phyloP scores from a whole-genome alignment of 2,329 filamentous ascomycete species.

The Colletotrichum incanum region DNA sequence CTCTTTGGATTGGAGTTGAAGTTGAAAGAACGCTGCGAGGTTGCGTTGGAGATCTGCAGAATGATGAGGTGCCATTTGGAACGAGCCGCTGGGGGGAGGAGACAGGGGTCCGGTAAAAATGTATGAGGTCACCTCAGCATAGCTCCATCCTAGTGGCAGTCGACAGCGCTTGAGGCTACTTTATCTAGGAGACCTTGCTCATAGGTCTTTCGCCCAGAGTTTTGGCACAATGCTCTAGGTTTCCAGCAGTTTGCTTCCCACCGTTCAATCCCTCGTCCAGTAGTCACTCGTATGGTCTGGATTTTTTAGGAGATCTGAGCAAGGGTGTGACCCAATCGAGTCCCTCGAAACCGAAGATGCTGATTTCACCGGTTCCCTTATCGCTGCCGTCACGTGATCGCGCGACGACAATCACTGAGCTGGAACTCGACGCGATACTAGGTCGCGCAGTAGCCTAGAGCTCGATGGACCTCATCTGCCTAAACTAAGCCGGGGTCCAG shows the following conservation, averaged over 20 bases:
- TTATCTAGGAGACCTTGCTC: conserved; percentile 4
- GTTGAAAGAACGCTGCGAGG: neutral
- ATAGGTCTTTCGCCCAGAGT: neutral
- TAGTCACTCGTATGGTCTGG: neutral
- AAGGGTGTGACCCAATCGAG: neutral
- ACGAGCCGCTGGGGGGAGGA: conserved; percentile 24
- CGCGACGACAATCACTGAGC: conserved; percentile 15
- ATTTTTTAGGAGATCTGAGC: neutral
- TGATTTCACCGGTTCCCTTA: neutral
- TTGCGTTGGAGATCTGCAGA: conserved; percentile 18
- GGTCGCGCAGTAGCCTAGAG: conserved; percentile 41
- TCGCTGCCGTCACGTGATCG: conserved; percentile 43
- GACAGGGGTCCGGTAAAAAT: conserved; percentile 36
- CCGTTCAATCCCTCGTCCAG: neutral
- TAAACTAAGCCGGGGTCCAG: conserved; percentile 36
- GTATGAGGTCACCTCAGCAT: conserved; percentile 42
- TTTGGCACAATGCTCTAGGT: neutral
- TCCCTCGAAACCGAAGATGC: neutral
- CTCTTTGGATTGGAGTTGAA: neutral
- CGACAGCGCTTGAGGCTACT: neutral
- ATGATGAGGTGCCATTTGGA: conserved; percentile 21
- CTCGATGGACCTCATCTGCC: conserved; percentile 41
- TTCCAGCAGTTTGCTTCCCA: neutral
- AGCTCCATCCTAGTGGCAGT: conserved; percentile 18
- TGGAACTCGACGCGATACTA: conserved; percentile 21